Conservation (phyloP, 768 basidiomycete genomes). For the Nidula microcarpa region DNA sequence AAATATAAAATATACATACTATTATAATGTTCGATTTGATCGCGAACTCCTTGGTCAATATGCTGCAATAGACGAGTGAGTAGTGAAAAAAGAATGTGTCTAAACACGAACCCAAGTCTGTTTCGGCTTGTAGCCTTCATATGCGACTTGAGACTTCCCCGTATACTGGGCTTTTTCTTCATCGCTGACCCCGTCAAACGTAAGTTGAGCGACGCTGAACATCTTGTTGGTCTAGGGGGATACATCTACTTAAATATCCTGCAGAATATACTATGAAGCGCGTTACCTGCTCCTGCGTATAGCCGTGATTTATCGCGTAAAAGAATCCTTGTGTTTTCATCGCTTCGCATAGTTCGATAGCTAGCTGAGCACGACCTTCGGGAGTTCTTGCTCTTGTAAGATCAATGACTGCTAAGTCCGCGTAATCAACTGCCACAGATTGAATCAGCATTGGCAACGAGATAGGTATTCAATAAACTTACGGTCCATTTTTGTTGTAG, state of each 20-base stretch:
- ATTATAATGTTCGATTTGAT: conserved; percentile 64
- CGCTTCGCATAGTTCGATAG: conserved; percentile 38
- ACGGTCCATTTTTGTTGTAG: neutral
- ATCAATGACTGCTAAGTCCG: conserved; percentile 52
- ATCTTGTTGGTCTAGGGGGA: conserved; percentile 37
- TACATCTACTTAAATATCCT: neutral
- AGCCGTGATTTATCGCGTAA: conserved; percentile 47
- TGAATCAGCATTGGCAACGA: neutral
- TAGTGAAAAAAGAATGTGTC: neutral
- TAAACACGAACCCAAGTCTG: conserved; percentile 39
- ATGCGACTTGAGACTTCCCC: conserved; percentile 21
- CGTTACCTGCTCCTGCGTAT: conserved; percentile 31
- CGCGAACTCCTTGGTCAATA: conserved; percentile 57
- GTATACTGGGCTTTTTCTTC: conserved; percentile 40
- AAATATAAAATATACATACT: conserved; percentile 28
- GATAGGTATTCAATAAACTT: neutral
- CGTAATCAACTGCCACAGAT: conserved; percentile 27
- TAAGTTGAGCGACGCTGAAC: conserved; percentile 46
- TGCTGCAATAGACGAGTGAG: conserved; percentile 31
- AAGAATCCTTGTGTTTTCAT: conserved; percentile 43
- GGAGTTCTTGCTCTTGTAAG: conserved; percentile 33
- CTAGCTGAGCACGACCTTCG: conserved; percentile 33
- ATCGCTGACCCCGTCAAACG: conserved; percentile 34
- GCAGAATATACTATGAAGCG: neutral
- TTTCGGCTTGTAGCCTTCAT: conserved; percentile 53